phyloP scores from a whole-genome alignment of 176 grass and related monocot genomes.

The Tillandsia fasciculata region DNA sequence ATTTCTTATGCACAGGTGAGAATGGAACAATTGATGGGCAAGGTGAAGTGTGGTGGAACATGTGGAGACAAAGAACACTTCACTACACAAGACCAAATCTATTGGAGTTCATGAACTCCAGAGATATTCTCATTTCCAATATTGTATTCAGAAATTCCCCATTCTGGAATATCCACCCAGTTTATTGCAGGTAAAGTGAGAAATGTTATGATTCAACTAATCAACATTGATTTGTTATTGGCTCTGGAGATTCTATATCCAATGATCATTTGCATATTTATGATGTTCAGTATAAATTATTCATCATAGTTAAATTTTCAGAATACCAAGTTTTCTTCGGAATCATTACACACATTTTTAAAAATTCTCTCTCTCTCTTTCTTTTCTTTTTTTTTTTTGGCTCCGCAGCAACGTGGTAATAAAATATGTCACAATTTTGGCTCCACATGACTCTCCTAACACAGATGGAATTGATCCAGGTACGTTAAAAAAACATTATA shows the following conservation, averaged over 20 bases:
- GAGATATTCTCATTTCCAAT: constrained; percentile 70
- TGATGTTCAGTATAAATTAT: too few relatives aligned
- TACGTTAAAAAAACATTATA: constrained; percentile 3
- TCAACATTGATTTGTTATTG: too few relatives aligned
- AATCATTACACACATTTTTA: not conserved
- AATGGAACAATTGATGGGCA: constrained; percentile 72
- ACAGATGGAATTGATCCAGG: constrained; percentile 84
- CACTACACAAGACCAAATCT: constrained; percentile 59
- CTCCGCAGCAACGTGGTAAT: constrained; percentile 60
- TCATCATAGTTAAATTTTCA: too few relatives aligned
- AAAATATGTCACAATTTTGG: constrained; percentile 50
- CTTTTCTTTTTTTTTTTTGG: constrained; percentile 1
- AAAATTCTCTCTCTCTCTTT: too few relatives aligned
- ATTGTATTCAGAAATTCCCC: constrained; percentile 70
- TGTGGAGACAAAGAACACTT: constrained; percentile 65
- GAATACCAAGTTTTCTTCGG: not conserved
- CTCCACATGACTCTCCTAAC: constrained; percentile 75
- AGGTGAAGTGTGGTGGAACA: constrained; percentile 94
- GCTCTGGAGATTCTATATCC: not conserved
- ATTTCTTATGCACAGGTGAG: constrained; percentile 30
- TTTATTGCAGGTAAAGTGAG: constrained; percentile 56
- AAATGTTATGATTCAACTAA: not conserved
- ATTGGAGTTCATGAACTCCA: constrained; percentile 78
- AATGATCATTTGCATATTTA: too few relatives aligned
- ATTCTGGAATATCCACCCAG: constrained; percentile 93